Base-by-base conservation (phyloP, 495 filamentous ascomycete species). In the Neurospora tetraspora region DNA sequence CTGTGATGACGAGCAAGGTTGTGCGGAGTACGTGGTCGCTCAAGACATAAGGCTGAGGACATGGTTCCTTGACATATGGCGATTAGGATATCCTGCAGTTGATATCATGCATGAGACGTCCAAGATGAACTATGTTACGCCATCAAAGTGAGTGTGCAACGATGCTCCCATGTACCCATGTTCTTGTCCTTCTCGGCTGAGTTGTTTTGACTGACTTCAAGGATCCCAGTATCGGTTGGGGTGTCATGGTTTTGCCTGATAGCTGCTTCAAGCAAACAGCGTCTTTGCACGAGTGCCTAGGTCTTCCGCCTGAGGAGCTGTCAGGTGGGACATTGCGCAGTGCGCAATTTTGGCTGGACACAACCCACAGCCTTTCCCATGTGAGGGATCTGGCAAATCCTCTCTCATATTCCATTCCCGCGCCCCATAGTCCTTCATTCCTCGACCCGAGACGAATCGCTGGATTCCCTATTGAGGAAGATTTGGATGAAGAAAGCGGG, bases 41-140 rank as follows among this genome's bases (percentile, higher is more conserved):
- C 89, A 89, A 12, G 92, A 94, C 74, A 94, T 98, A 59, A 76
- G 82, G 20, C 93, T 93, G 27, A 82, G 79, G 23, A 83, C 90
- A 1, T 85, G 89, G 70, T 72, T 94, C 3, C 91, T 94, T 86
- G 85, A 91, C 69, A 84, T 94, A 20, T 92, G 89, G 88, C 75
- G 77, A 42, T 73, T 82, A 23, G 73, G 75, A 10, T 68, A 36
- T 39, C 31, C 16, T 42, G 78, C 53, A 8, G 37, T 31, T 45
- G 45, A 59, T 4, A 23, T 61, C 27, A 16, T 16, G 11, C 23
- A 39, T 14, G 53, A 65, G 14, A 65, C 53, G 31, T 8, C 12
- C 12, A 65, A 65, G 12, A 65, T 65, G 53, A 65, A 65, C 53
- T 65, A 65, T 34, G 53, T 36, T 65, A 65, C 27, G 12, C 12